phyloP scores from a whole-genome alignment of 805 yeast species.

The Limtongia smithiae region DNA sequence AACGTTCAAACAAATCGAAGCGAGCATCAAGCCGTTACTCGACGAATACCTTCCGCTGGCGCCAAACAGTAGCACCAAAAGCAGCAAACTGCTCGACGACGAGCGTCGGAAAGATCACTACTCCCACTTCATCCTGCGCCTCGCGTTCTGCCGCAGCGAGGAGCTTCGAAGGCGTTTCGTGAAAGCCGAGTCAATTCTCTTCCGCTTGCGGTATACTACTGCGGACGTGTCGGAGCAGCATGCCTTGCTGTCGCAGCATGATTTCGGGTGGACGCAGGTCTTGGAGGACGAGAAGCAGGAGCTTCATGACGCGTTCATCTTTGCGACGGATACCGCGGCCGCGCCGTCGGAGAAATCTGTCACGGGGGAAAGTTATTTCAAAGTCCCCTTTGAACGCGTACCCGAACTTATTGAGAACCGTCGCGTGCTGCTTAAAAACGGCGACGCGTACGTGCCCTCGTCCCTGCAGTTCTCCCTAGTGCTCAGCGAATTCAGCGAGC shows the following conservation, averaged over 20 bases:
- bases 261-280: constrained; percentile 71
- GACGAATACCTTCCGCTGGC: constrained; percentile 63
- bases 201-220: constrained; percentile 65
- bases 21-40: constrained; percentile 60
- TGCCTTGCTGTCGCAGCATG: constrained; percentile 52
- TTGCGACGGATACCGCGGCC: constrained; percentile 44
- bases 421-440: constrained; percentile 60
- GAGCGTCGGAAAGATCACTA: constrained; percentile 88
- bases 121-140: constrained; percentile 80
- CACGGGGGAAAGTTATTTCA: constrained; percentile 65
- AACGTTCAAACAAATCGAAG: constrained; percentile 60
- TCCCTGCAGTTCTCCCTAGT: constrained; percentile 71
- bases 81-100: constrained; percentile 37
- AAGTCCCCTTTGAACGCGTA: constrained; percentile 83
- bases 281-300: constrained; percentile 55
- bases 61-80: constrained; percentile 36
- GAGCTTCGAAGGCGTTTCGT: constrained; percentile 79
- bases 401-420: constrained; percentile 73
- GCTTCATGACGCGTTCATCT: constrained; percentile 50
- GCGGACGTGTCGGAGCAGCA: constrained; percentile 64
- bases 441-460: constrained; percentile 82
- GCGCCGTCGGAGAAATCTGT: constrained; percentile 29
- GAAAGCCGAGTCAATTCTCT: constrained; percentile 68
- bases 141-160: constrained; percentile 80
- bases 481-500: constrained; percentile 60